phyloP scores from a whole-genome alignment of 2,329 filamentous ascomycete species.

The Tolypocladium paradoxum region DNA sequence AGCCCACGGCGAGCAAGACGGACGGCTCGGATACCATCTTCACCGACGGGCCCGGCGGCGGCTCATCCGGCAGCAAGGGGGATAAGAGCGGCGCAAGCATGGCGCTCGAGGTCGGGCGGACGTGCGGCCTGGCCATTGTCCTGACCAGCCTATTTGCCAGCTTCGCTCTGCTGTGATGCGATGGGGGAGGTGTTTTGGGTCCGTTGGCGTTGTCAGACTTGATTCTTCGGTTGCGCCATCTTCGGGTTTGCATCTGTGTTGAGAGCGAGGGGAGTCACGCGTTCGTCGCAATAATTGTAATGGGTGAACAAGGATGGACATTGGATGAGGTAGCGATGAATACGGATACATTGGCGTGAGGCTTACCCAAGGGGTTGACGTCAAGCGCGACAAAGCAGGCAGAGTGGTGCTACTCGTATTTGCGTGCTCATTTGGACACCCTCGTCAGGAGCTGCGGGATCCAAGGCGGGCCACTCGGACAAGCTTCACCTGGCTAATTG shows the following conservation, averaged over 20 bases:
- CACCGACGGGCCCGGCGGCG: slow-evolving; percentile 16
- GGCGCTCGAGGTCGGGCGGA: slow-evolving; percentile 22
- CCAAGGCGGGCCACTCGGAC: no score
- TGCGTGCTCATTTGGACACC: neutral
- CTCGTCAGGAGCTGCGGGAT: no score
- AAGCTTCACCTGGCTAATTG: neutral
- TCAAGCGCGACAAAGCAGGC: neutral
- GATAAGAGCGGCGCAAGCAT: slow-evolving; percentile 17
- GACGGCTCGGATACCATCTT: slow-evolving; percentile 27
- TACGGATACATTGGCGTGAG: neutral
- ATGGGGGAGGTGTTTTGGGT: neutral
- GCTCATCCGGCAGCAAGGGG: slow-evolving; percentile 6
- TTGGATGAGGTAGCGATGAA: neutral
- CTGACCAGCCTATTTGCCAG: slow-evolving; percentile 27
- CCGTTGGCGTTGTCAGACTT: neutral
- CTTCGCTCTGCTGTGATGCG: slow-evolving; percentile 26
- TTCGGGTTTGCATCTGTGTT: neutral
- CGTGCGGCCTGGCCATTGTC: slow-evolving; percentile 26
- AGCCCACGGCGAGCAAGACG: slow-evolving; percentile 24
- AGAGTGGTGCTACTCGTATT: neutral
- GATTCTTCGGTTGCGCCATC: neutral
- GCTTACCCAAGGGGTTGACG: neutral
- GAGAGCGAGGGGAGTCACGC: neutral
- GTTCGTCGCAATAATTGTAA: neutral
- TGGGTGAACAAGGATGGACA: neutral